phyloP scores from a whole-genome alignment of 352 stramenopile genomes.

The Aphanomyces stellatus region DNA sequence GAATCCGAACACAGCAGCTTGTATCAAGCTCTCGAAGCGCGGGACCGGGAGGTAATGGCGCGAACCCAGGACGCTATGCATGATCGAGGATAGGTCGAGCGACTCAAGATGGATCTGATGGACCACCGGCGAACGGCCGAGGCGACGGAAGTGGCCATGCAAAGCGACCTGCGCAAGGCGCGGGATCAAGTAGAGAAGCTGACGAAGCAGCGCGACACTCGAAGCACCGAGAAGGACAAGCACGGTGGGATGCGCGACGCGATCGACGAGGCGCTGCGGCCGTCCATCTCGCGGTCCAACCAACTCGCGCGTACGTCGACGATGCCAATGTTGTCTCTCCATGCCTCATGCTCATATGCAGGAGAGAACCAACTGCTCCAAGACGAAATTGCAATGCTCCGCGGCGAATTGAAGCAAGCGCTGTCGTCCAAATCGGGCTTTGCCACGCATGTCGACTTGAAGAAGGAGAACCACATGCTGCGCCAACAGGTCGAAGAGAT shows the following conservation, averaged over 20 bases:
- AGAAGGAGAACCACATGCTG: slow-evolving; percentile 62
- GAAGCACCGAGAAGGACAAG: not conserved
- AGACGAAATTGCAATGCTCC: slow-evolving; percentile 12
- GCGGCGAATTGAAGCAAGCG: slow-evolving; percentile 19
- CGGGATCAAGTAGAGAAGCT: not conserved
- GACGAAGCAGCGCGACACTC: not conserved
- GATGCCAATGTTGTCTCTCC: too few species aligned
- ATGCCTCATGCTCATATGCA: too few species aligned
- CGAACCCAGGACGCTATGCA: too few species aligned
- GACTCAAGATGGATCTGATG: not conserved
- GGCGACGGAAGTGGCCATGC: not conserved
- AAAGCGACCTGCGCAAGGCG: not conserved
- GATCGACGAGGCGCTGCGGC: too few species aligned
- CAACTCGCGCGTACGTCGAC: not conserved
- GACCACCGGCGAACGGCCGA: not conserved
- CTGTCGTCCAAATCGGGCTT: slow-evolving; percentile 25
- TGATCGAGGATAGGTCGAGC: not conserved
- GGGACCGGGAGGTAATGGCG: slow-evolving; percentile 4
- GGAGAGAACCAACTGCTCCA: slow-evolving; percentile 13
- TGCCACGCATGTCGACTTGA: slow-evolving; percentile 61
- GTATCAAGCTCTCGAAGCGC: slow-evolving; percentile 21
- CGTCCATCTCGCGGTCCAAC: too few species aligned
- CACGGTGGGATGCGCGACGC: too few species aligned
- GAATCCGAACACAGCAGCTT: slow-evolving; percentile 3
- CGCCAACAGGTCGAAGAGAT: slow-evolving; percentile 59